Base-by-base conservation (phyloP, 805 yeast species). In the Kodamaea hsintzibuensis region DNA sequence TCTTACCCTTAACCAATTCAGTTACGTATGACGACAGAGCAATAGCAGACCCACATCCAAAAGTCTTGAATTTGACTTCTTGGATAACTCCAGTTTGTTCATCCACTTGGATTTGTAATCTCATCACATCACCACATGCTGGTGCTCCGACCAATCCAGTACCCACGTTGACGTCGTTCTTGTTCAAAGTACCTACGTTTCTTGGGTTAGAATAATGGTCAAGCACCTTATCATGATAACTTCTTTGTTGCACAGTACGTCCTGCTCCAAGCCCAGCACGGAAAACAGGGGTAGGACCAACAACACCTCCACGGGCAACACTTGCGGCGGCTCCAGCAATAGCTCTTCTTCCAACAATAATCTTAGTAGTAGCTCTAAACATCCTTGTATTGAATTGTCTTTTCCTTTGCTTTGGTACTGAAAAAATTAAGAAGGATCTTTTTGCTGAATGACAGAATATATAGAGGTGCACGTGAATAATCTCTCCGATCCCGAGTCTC, bases 51-150 rank as follows among this genome's bases (percentile, higher is more conserved):
- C 99, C 99, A 71, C 99, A 95, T n/a, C 99, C 99, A 76, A 95
- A 95, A 3, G 99, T 95, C 82, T 95, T 95, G 76, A 95, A 95
- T 72, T 91, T 93, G 58, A 93, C 99, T 70, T 95, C 97, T 70
- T 89, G 85, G 62, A 95, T 95, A 51, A 89, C 80, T 1, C 99
- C 99, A 19, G 96, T 84, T 54, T 81, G 85, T 64, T 92, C 98
- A 60, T 87, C 86, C 8, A 95, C 99, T 69, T 92, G 84, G 66
- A 95, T 95, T 72, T 95, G 98, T 60, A 95, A 81, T 75, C 96
- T 88, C 97, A 95, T 95, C 45, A 95, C 99, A 77, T 95, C 99
- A 53, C 99, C 99, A 76, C 99, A 95, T 0, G 99, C 99, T 52
- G 99, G 98, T 0, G 99, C 98, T 54, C 99, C 99, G 13, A 95